Base-by-base conservation (phyloP, 169 alveolate genomes). In the Sarcocystis neurona region DNA sequence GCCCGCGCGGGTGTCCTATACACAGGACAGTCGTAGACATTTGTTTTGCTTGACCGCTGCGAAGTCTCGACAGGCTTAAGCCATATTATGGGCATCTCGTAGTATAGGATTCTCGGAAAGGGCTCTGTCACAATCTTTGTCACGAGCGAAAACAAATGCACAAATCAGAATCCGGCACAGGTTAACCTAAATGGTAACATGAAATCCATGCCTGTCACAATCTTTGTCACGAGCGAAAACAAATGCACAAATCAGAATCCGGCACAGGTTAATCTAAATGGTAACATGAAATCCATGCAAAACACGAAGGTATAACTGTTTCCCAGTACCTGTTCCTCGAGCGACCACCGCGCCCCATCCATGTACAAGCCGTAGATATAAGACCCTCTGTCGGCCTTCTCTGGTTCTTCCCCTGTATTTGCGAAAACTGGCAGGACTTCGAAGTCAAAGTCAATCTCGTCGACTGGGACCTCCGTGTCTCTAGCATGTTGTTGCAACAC, bases 321-420 rank as follows among this genome's bases (percentile, higher is more conserved):
- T n/a, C 41, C 32, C 80, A 46, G 79, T 41, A 89, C 92, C 80
- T 44, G 47, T 47, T 89, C 92, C 27, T 89, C 89, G 20, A 63
- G 50, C 18, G 86, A 79, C 98, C 98, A 98, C 86, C 97, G 94
- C 63, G 99, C 98, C 20, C 99, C 99, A 88, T 96, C 98, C 86
- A 98, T 79, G 89, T 92, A 97, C 92, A 98, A 92, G 68, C 98
- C 98, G 84, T 96, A 94, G 72, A 97, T 94, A 91, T 94, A 95
- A 90, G 97, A 95, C 46, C 98, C 98, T 89, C 90, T 93, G 79
- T 94, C 95, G 3, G 96, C 96, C 48, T 30, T 18, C 41, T 18
- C 88, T 10, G n/a, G 3, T 15, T 82, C 34, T 6, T 8, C 3
- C 30, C 84, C 2, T 0, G 47, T 23, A 39, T 34, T 39, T 30